phyloP scores from a whole-genome alignment of 352 stramenopile species.

The Discostella stelligera region DNA sequence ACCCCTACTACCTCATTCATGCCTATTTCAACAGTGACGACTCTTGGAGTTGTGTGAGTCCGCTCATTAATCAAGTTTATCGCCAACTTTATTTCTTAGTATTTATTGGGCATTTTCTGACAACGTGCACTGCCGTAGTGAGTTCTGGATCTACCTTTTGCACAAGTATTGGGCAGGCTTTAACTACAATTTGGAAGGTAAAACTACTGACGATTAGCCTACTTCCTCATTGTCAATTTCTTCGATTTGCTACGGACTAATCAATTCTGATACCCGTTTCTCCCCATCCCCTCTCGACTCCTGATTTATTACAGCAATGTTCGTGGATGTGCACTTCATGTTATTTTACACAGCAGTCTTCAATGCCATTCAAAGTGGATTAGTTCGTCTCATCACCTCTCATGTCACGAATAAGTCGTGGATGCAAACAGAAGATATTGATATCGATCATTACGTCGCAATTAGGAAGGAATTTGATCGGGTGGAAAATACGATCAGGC shows the following conservation, averaged over 20 bases:
- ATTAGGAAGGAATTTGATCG: conserved; percentile 79
- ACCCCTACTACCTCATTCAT: background rate
- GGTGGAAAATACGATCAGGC: conserved; percentile 44
- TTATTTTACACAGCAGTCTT: conserved; percentile 81
- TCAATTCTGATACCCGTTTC: conserved; percentile 5
- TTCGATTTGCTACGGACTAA: background rate
- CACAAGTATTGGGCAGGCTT: conserved; percentile 67
- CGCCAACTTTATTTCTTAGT: too few species aligned
- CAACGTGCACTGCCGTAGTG: conserved; percentile 13
- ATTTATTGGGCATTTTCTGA: too few species aligned
- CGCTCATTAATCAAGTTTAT: background rate
- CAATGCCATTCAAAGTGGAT: conserved; percentile 75
- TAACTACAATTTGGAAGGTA: conserved; percentile 58
- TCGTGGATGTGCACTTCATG: conserved; percentile 81
- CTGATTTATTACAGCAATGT: conserved; percentile 37
- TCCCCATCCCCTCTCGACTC: background rate
- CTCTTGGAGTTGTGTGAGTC: conserved; percentile 72
- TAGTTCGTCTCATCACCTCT: conserved; percentile 55
- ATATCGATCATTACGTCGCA: conserved; percentile 80
- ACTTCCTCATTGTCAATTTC: background rate
- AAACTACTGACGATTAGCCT: background rate
- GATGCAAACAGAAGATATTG: conserved; percentile 75
- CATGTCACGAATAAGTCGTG: conserved; percentile 61
- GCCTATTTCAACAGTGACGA: conserved; percentile 54
- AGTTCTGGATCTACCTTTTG: conserved; percentile 75